A percentile compares a stretch with the other conserved stretches of the same genome.
phyloP scores from a whole-genome alignment of 257 asterid species.

The Solanum pimpinellifolium region DNA sequence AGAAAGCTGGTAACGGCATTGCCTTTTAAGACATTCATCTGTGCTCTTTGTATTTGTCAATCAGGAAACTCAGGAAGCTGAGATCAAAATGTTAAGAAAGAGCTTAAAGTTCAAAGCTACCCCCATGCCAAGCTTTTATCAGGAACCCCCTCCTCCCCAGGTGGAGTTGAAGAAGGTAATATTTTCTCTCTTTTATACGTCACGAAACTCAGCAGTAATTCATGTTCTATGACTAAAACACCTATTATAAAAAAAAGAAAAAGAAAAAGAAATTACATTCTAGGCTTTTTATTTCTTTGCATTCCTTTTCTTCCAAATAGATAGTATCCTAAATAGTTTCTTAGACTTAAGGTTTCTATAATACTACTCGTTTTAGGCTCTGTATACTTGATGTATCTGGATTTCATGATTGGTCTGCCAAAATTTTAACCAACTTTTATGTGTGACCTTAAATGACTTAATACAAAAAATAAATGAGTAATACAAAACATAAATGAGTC shows the following conservation, averaged over 20 bases:
- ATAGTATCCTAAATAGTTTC: neutral
- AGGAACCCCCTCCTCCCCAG: conserved; percentile 70
- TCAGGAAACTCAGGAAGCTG: conserved; percentile 71
- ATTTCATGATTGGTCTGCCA: neutral
- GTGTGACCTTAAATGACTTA: neutral
- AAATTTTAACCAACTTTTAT: neutral
- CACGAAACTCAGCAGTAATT: neutral
- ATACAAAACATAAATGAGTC: neutral
- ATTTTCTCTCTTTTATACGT: neutral
- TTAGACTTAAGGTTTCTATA: neutral
- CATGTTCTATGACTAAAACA: neutral
- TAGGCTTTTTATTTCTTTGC: neutral
- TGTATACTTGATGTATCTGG: neutral
- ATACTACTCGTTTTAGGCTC: neutral
- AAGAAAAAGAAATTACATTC: neutral
- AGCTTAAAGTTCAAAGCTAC: conserved; percentile 63
- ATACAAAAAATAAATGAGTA: neutral
- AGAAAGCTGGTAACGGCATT: neutral
- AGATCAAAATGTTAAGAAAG: conserved; percentile 61
- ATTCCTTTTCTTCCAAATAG: neutral
- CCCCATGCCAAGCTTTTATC: conserved; percentile 88
- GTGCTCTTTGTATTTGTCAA: conserved; percentile 2
- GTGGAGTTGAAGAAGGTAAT: conserved; percentile 70
- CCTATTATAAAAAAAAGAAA: neutral
- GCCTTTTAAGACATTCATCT: neutral